Evolutionary conservation across 108 stramenopile species (phyloP), one percentile per base, ranked within the genome.

Genomic region (Discostella pseudostelligera): DNA sequence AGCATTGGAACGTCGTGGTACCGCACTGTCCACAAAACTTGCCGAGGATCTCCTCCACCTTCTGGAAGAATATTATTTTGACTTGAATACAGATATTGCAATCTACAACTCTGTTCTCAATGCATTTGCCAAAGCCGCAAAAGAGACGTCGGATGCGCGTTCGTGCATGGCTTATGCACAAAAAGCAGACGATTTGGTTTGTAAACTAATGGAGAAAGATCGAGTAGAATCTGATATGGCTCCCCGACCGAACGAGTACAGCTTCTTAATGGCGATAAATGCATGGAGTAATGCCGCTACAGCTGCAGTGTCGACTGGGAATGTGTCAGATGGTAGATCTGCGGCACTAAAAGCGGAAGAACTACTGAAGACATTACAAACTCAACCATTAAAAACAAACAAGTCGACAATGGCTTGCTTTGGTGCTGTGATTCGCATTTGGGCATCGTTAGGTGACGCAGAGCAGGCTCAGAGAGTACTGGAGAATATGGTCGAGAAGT

Each of bases 91-190:
- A 40, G 79, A 80, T 53, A 62, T 70, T 29, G 64, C 79, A 4
- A 59, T 76, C 19, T 81, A 78, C 60, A 85, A 83, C 49, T 74
- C 69, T 13, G 76, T 70, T 12, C 59, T 85, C 22, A 62, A 67
- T 54, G 81, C 80, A 59, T 85, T 76, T 69, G 72, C 69, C 4
- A 57, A 61, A 28, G 70, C 82, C 3, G 64, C 70, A 14, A 59
- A 85, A 56, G 13, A 20, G 4, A 44, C 54, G 39, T 39, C 45
- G 29, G 59, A 67, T 42, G 8, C 39, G 43, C 58, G 49, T 29
- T 13, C 45, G 0, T 46, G 59, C 25, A 12, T 62, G 0, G 43
- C 50, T 35, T 51, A 59, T n/a, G 82, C 84, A 21, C 47, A 81
- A 20, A 67, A 69, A 49, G 79, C 82, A 22, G 51, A 67, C 22